phyloP scores from a whole-genome alignment of 257 asterid species.

The Misopates orontium region DNA sequence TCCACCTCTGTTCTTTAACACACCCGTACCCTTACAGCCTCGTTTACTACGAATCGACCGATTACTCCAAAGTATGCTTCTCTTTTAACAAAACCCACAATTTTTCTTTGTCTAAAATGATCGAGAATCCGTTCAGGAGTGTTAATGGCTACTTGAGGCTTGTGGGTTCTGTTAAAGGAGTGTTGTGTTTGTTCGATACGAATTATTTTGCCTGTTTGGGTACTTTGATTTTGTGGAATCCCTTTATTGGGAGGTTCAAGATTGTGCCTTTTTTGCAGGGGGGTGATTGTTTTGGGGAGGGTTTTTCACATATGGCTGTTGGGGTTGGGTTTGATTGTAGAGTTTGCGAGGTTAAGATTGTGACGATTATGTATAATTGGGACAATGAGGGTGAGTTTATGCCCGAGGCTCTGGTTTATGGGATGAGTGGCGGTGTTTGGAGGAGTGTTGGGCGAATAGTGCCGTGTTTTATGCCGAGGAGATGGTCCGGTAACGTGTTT shows the following conservation, averaged over 20 bases:
- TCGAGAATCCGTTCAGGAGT: slow-evolving; percentile 40
- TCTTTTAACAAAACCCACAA: slow-evolving; percentile 25
- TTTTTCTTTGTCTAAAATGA: slow-evolving; percentile 15
- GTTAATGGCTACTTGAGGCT: slow-evolving; percentile 41
- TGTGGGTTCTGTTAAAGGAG: slow-evolving; percentile 40
- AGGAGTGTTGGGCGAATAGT: slow-evolving; percentile 23
- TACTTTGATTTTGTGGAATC: slow-evolving; percentile 42
- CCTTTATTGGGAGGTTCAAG: slow-evolving; percentile 36
- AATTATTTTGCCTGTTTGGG: slow-evolving; percentile 37
- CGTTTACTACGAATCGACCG: slow-evolving; percentile 48
- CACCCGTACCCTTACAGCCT: slow-evolving; percentile 30
- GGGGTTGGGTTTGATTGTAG: slow-evolving; percentile 42
- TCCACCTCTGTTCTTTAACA: slow-evolving; percentile 33
- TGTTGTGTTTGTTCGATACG: slow-evolving; percentile 40
- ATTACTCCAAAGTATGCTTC: slow-evolving; percentile 33
- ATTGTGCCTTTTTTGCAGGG: slow-evolving; percentile 23
- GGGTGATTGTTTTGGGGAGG: slow-evolving; percentile 9
- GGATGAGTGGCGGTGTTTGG: slow-evolving; percentile 34
- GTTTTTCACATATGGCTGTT: slow-evolving; percentile 35
- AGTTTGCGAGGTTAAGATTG: slow-evolving; percentile 32
- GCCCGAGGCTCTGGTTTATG: slow-evolving; percentile 30
- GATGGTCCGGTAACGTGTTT: slow-evolving; percentile 38
- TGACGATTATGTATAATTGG: slow-evolving; percentile 29
- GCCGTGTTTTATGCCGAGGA: slow-evolving; percentile 37
- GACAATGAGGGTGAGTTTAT: slow-evolving; percentile 22